Conservation (phyloP, 2,329 filamentous ascomycete genomes). For the Trichophyton mentagrophytes region DNA sequence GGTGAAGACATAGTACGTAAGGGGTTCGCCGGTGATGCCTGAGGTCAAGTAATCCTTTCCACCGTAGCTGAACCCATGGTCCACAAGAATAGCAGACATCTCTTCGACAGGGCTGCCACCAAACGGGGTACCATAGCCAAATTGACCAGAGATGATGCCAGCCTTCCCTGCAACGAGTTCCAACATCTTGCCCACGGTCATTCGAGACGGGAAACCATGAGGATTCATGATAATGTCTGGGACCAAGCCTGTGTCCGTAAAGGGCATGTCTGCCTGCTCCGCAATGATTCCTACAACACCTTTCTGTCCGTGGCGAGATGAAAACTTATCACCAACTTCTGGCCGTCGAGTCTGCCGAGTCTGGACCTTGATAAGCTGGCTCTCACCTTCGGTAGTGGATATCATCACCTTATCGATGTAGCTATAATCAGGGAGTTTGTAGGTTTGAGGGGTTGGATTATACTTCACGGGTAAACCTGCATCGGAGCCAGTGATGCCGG, state of each 20-base stretch:
- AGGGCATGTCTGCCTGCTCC: constrained; percentile 93
- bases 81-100: constrained; percentile 73
- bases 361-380: constrained; percentile 80
- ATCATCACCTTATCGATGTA: constrained; percentile 97
- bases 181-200: constrained; percentile 97
- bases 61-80: constrained; percentile 87
- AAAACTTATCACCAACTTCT: constrained; percentile 96
- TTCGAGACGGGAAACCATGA: constrained; percentile 97
- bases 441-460: constrained; percentile 43
- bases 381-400: constrained; percentile 76
- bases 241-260: constrained; percentile 78
- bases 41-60: constrained; percentile 95
- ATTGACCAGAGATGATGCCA: constrained; percentile 68
- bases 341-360: constrained; percentile 91
- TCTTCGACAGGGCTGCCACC: constrained; percentile 74
- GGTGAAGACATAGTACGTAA: constrained; percentile 96
- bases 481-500: constrained; percentile 48
- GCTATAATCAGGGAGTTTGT: constrained; percentile 69
- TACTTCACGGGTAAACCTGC: constrained; percentile 38
- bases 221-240: constrained; percentile 99
- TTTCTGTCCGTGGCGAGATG: constrained; percentile 94
- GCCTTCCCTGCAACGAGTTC: constrained; percentile 93
- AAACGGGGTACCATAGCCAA: constrained; percentile 83
- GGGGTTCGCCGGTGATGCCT: constrained; percentile 83
- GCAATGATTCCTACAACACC: constrained; percentile 95